Evolutionary conservation across 208 protist species (phyloP).

Genomic region (Polymyxa betae): DNA sequence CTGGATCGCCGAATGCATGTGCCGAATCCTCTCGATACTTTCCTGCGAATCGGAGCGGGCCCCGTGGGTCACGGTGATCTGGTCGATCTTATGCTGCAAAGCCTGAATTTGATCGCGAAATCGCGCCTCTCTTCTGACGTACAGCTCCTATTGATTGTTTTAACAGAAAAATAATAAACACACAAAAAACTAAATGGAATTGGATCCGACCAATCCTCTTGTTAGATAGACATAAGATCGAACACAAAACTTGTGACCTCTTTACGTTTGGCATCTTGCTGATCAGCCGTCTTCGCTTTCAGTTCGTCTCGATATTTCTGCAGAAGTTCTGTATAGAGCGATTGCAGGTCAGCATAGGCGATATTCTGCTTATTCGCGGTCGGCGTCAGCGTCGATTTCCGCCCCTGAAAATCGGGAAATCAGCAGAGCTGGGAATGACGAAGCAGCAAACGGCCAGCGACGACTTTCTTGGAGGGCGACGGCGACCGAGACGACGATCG

Average conservation of each 20-base stretch:
- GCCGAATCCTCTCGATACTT: slow-evolving; percentile 51
- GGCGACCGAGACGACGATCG: too few relatives aligned
- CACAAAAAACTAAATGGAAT: too few relatives aligned
- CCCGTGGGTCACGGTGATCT: neutral
- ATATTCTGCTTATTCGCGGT: slow-evolving; percentile 14
- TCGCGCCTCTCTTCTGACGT: neutral
- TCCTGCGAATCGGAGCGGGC: neutral
- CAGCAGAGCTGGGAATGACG: too few relatives aligned
- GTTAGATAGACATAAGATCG: too few relatives aligned
- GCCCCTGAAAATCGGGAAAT: too few relatives aligned
- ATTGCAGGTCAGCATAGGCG: slow-evolving; percentile 41
- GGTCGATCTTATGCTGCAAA: slow-evolving; percentile 7
- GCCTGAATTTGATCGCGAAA: slow-evolving; percentile 39
- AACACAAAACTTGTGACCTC: too few relatives aligned
- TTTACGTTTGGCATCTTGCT: slow-evolving; percentile 31
- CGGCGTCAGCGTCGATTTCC: too few relatives aligned
- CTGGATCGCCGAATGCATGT: slow-evolving; percentile 55
- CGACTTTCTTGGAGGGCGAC: too few relatives aligned
- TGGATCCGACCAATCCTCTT: too few relatives aligned
- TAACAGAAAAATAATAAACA: too few relatives aligned
- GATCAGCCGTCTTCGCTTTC: neutral
- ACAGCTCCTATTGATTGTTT: slow-evolving; percentile 30
- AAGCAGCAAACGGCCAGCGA: too few relatives aligned
- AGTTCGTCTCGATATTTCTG: slow-evolving; percentile 41
- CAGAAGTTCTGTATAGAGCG: slow-evolving; percentile 37